Base-by-base conservation (phyloP, 2,329 filamentous ascomycete species). In the Penicillium sp. region DNA sequence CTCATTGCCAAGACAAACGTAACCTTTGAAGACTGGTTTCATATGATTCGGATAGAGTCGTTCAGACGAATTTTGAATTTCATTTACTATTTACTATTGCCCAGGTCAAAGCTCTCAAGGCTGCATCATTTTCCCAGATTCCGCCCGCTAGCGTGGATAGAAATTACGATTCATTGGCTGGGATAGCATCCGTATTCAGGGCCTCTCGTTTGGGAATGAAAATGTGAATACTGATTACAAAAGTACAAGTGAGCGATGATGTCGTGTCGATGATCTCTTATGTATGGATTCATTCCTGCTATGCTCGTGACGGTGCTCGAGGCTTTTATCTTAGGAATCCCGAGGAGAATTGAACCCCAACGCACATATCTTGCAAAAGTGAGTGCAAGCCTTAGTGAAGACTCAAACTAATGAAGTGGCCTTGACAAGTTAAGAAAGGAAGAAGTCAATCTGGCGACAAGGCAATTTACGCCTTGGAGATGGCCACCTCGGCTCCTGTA, bases 81-180 rank as follows among this genome's bases (percentile, higher is more conserved):
- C 14, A 22, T 22, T 22, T 22, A 22, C 19, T 22, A 22, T 22
- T 22, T 22, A 22, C 19, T 1, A 8, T 14, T 35, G 25, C 51
- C 16, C 25, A 38, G 35, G 13, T 35, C 35, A 35, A 37, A 40
- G 22, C 26, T 45, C 37, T 25, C 38, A 19, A 35, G 30, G n/a
- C 38, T 55, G 52, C 52, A 55, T 55, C 38, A 45, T 45, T 22
- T 3, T 38, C 37, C 52, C 28, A 7, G 26, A 33, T 6, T n/a
- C 19, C 22, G 16, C 6, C 38, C 14, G 30, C 33, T 49, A 30
- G 40, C 38, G 43, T 25, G 42, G 49, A 28, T n/a, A 35, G 33
- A 22, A 54, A 59, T 22, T 52, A 13, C 5, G 40, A 57, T 57
- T 53, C 57, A 66, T 55, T 63, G 64, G 62, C 43, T 62, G 62